These are phyloP conservation scores for Calcarisporium arbuscula DNA, from an alignment of 2,329 filamentous ascomycete species.

Conservation along the genomic window DNA sequence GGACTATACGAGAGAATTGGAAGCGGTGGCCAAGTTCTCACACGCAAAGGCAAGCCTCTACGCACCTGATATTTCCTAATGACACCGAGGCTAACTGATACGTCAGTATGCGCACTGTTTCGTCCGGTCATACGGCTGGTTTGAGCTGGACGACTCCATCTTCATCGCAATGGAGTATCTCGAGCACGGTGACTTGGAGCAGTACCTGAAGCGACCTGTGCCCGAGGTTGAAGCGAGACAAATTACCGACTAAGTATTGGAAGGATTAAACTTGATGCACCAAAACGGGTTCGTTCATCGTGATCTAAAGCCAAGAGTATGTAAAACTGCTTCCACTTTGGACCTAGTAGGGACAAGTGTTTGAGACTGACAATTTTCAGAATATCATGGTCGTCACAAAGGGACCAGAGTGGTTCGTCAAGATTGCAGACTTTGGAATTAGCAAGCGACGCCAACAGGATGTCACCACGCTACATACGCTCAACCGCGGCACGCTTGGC, in stretches of 20 bases:
- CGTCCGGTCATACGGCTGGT: constrained; percentile 12
- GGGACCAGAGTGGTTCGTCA: constrained; percentile 13
- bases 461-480: constrained; percentile 3
- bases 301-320: constrained; percentile 12
- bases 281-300: constrained; percentile 13
- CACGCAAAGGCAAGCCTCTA: constrained; percentile 1
- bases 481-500: constrained; percentile 4
- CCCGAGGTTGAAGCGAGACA: constrained; percentile 6
- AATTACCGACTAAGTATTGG: constrained; percentile 9
- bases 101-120: constrained; percentile 13
- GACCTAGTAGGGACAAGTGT: too few relatives aligned
- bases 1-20: constrained; percentile 5
- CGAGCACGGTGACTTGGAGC: constrained; percentile 9
- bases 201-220: constrained; percentile 3
- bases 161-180: constrained; percentile 13
- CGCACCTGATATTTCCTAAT: too few relatives aligned
- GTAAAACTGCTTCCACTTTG: not conserved
- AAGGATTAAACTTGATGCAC: constrained; percentile 13
- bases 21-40: constrained; percentile 10
- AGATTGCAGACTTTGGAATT: constrained; percentile 11
- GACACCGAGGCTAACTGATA: not conserved
- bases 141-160: constrained; percentile 5
- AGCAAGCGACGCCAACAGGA: constrained; percentile 6
- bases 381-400: constrained; percentile 13
- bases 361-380: constrained; percentile 1